Conservation (phyloP, 2,329 filamentous ascomycete species). For the Lachnellula subtilissima region DNA sequence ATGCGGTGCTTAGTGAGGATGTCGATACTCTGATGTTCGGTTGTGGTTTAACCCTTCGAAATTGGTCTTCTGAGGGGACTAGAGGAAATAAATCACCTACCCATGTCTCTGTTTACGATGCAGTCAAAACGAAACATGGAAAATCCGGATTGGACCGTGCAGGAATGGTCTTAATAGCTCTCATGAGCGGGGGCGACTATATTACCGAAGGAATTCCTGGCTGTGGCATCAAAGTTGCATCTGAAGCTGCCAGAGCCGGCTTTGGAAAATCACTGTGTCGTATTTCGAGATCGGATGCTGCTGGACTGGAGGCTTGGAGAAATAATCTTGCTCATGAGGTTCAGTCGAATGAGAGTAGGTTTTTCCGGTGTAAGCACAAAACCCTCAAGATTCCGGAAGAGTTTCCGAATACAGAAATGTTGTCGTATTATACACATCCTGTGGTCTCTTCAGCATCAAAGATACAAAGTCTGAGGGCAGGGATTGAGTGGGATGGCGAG, state of each 20-base stretch:
- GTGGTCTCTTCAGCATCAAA: constrained; percentile 63
- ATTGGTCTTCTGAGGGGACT: constrained; percentile 72
- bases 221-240: constrained; percentile 83
- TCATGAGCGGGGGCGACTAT: constrained; percentile 96
- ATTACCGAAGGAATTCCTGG: constrained; percentile 80
- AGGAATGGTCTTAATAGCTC: constrained; percentile 87
- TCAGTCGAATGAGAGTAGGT: constrained; percentile 74
- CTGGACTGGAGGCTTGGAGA: constrained; percentile 65
- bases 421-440: constrained; percentile 85
- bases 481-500: constrained; percentile 55
- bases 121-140: constrained; percentile 47
- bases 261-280: constrained; percentile 74
- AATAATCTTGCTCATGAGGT: constrained; percentile 69
- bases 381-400: constrained; percentile 69
- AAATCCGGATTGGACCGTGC: constrained; percentile 64
- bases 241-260: constrained; percentile 82
- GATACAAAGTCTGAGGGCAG: constrained; percentile 48
- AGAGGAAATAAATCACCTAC: constrained; percentile 66
- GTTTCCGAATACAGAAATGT: constrained; percentile 74
- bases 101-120: constrained; percentile 79
- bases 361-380: constrained; percentile 73
- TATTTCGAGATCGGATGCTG: constrained; percentile 54
- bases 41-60: constrained; percentile 70
- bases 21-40: constrained; percentile 98
- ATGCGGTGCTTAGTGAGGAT: constrained; percentile 93